Percentiles rank a stretch among this genome's conserved stretches.
phyloP scores from a whole-genome alignment of 208 protist genomes.

The Leishmania aethiopica region DNA sequence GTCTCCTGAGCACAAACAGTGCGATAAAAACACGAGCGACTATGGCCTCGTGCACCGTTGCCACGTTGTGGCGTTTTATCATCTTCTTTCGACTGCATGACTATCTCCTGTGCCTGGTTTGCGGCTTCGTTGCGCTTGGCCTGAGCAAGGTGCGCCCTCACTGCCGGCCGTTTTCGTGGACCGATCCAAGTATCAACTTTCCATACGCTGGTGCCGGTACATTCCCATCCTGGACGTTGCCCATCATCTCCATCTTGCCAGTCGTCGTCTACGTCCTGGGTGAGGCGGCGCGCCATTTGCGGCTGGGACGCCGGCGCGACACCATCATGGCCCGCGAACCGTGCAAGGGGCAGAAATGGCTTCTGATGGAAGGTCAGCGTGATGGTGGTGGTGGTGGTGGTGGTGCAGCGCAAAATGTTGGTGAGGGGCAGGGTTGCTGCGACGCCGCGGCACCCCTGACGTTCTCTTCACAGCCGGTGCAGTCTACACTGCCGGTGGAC shows the following conservation, averaged over 20 bases:
- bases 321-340: background rate
- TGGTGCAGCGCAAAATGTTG: background rate
- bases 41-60: background rate
- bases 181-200: slow-evolving; percentile 42
- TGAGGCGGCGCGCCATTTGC: slow-evolving; percentile 28
- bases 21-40: no score
- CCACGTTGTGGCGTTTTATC: slow-evolving; percentile 4
- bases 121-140: slow-evolving; percentile 18
- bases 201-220: slow-evolving; percentile 32
- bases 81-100: slow-evolving; percentile 45
- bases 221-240: slow-evolving; percentile 60
- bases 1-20: background rate
- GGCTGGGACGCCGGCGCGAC: background rate
- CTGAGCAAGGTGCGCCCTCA: slow-evolving; percentile 29
- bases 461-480: background rate
- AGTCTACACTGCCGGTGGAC: no score
- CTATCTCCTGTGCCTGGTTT: slow-evolving; percentile 46
- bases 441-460: background rate
- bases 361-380: background rate
- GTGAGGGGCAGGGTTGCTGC: background rate
- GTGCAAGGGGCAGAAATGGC: background rate
- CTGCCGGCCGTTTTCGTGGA: slow-evolving; percentile 62
- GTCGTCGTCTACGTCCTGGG: slow-evolving; percentile 35
- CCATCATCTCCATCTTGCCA: slow-evolving; percentile 39
- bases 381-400: background rate